A percentile compares a stretch with the other conserved stretches of the same genome.
phyloP scores from a whole-genome alignment of 148 eudicot genomes.

The Bassia scoparia region DNA sequence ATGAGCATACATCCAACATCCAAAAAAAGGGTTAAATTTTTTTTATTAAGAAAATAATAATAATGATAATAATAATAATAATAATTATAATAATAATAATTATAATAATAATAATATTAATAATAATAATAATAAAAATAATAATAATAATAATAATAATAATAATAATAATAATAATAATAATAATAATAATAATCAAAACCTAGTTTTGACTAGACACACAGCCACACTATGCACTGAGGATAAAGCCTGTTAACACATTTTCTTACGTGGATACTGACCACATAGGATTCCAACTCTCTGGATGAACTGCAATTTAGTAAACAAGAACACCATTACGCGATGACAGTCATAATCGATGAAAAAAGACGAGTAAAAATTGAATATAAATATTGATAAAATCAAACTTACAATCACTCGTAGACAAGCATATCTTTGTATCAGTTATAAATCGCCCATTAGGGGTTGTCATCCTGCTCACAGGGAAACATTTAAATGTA shows the following conservation, averaged over 20 bases:
- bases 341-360: background rate
- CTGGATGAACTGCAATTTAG: constrained; percentile 77
- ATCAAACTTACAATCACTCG: constrained; percentile 81
- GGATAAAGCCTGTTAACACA: background rate
- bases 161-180: too few relatives aligned
- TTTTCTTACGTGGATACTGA: constrained; percentile 81
- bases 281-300: constrained; percentile 99
- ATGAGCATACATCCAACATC: too few relatives aligned
- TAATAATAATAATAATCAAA: too few relatives aligned
- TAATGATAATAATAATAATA: too few relatives aligned
- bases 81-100: too few relatives aligned
- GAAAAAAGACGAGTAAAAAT: background rate
- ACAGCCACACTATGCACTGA: background rate
- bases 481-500: constrained; percentile 12
- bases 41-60: too few relatives aligned
- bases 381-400: constrained; percentile 8
- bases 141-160: too few relatives aligned
- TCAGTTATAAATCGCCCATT: constrained; percentile 89
- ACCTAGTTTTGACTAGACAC: too few relatives aligned
- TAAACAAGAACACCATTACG: background rate
- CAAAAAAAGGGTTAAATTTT: too few relatives aligned
- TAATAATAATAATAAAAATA: too few relatives aligned
- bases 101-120: too few relatives aligned
- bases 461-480: constrained; percentile 89
- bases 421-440: constrained; percentile 87